These are phyloP conservation scores for Pythium biforme DNA, from an alignment of 352 stramenopile genomes.

Conservation along the genomic window DNA sequence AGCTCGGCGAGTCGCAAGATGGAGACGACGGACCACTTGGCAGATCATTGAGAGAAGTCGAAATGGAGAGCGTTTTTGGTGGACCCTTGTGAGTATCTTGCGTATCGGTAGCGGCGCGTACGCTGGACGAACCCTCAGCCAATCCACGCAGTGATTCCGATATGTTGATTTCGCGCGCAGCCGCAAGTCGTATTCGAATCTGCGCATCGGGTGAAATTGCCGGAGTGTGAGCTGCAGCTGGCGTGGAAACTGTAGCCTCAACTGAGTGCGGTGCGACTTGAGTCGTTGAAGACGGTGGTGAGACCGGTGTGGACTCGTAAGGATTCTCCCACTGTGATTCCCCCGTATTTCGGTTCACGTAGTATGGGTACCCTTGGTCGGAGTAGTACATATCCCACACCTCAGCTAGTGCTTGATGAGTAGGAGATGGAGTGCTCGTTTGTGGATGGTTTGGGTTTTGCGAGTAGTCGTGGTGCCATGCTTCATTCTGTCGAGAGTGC, in stretches of 20 bases:
- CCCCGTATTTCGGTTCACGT: slow-evolving; percentile 65
- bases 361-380: slow-evolving; percentile 75
- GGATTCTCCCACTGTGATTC: slow-evolving; percentile 82
- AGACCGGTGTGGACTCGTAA: neutral
- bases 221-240: neutral
- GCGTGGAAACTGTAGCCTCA: neutral
- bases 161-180: neutral
- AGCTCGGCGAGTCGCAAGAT: slow-evolving; percentile 11
- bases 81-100: neutral
- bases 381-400: slow-evolving; percentile 74
- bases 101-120: neutral
- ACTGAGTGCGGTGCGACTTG: neutral
- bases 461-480: slow-evolving; percentile 13
- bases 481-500: slow-evolving; percentile 1
- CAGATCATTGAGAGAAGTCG: neutral
- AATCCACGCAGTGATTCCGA: neutral
- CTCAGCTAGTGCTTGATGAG: slow-evolving; percentile 4
- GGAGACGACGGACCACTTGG: neutral
- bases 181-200: slow-evolving; percentile 6
- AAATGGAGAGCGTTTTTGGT: neutral
- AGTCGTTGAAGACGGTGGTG: slow-evolving; percentile 1
- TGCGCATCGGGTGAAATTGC: neutral
- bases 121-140: neutral
- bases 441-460: neutral
- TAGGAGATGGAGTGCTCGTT: neutral